Conservation (phyloP, 2,329 filamentous ascomycete genomes). For the Sporothrix phasma region DNA sequence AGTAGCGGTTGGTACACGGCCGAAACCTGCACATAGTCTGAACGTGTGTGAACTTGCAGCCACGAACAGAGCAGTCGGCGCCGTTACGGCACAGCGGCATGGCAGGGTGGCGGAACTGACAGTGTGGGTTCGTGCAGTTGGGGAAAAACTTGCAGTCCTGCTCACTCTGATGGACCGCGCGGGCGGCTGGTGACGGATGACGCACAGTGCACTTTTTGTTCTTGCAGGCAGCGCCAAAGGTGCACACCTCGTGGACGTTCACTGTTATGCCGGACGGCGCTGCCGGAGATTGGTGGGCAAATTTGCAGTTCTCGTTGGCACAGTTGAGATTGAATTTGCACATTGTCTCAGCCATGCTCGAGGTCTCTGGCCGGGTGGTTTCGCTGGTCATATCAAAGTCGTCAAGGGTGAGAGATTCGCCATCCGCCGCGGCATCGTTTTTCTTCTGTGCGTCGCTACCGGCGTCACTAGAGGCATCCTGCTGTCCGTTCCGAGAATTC, state of each 20-base stretch:
- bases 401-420: slow-evolving; percentile 43
- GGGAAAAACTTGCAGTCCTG: slow-evolving; percentile 87
- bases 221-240: slow-evolving; percentile 84
- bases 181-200: slow-evolving; percentile 83
- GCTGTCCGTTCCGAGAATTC: slow-evolving; percentile 42
- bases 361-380: slow-evolving; percentile 41
- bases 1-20: slow-evolving; percentile 82
- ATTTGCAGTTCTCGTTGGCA: slow-evolving; percentile 81
- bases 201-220: slow-evolving; percentile 88
- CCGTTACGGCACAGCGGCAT: slow-evolving; percentile 88
- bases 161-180: slow-evolving; percentile 66
- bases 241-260: slow-evolving; percentile 71
- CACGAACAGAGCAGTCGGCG: slow-evolving; percentile 67
- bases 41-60: slow-evolving; percentile 85
- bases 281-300: slow-evolving; percentile 87
- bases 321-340: slow-evolving; percentile 89
- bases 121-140: slow-evolving; percentile 79
- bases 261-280: slow-evolving; percentile 67
- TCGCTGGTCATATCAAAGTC: slow-evolving; percentile 52
- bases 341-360: slow-evolving; percentile 53
- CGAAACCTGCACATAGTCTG: slow-evolving; percentile 81
- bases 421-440: slow-evolving; percentile 26
- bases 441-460: slow-evolving; percentile 27
- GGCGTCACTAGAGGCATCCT: slow-evolving; percentile 30
- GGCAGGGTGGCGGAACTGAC: slow-evolving; percentile 78